phyloP scores from a whole-genome alignment of 805 yeast genomes.

The Candida silvatica region DNA sequence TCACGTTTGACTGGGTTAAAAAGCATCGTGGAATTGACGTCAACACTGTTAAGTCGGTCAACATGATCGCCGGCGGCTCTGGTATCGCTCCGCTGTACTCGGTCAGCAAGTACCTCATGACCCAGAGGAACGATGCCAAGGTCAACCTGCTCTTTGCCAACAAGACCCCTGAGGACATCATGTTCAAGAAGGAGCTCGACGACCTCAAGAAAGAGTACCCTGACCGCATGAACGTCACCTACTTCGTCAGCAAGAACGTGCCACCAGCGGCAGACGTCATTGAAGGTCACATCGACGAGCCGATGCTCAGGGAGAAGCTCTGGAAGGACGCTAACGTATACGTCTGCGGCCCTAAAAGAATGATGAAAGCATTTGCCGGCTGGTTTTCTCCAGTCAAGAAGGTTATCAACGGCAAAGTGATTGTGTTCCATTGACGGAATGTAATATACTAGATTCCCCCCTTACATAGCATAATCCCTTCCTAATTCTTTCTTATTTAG shows the following conservation, averaged over 20 bases:
- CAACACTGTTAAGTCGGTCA: slow-evolving; percentile 1
- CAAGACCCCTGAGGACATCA: neutral
- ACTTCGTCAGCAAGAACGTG: too few species aligned
- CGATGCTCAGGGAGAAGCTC: neutral
- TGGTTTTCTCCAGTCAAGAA: too few species aligned
- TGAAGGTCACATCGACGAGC: too few species aligned
- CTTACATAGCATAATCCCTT: too few species aligned
- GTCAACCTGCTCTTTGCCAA: slow-evolving; percentile 1
- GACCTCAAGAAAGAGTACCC: slow-evolving; percentile 19
- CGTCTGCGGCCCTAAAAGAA: slow-evolving; percentile 1
- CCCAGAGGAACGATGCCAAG: slow-evolving; percentile 2
- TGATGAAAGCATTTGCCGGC: neutral
- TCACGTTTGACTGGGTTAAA: slow-evolving; percentile 4
- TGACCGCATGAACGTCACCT: slow-evolving; percentile 3
- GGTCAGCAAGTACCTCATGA: slow-evolving; percentile 1
- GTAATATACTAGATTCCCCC: too few species aligned
- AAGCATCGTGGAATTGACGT: neutral
- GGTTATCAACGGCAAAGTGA: too few species aligned
- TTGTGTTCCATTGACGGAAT: too few species aligned
- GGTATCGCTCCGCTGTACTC: slow-evolving; percentile 7
- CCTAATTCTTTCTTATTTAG: too few species aligned
- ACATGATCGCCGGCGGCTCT: slow-evolving; percentile 7
- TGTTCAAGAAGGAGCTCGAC: slow-evolving; percentile 19
- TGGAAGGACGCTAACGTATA: slow-evolving; percentile 1
- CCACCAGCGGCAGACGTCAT: too few species aligned